Evolutionary conservation across 352 stramenopile species (phyloP).

Genomic region (Ochromonadaceae sp.): DNA sequence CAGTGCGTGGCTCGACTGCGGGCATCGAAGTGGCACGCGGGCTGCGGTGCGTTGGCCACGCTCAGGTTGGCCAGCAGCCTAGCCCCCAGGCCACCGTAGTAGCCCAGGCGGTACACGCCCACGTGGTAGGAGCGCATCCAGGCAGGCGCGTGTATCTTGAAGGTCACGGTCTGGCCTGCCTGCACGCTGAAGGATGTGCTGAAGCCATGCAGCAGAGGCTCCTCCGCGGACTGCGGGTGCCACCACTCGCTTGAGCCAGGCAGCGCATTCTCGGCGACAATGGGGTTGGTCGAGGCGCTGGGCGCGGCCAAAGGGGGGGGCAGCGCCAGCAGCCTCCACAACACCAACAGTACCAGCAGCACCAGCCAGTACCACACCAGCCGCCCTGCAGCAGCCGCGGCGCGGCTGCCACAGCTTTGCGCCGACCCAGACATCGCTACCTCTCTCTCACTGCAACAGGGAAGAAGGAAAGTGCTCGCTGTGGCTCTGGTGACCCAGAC

Average conservation of each 20-base stretch:
- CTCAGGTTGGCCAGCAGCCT: background rate
- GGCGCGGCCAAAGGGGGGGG: too few species aligned
- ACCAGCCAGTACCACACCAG: too few species aligned
- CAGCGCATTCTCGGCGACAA: background rate
- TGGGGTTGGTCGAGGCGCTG: background rate
- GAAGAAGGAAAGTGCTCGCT: too few species aligned
- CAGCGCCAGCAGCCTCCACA: too few species aligned
- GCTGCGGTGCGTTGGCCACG: background rate
- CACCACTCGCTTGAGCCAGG: background rate
- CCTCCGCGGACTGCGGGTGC: too few species aligned
- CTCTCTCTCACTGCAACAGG: too few species aligned
- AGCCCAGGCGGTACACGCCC: background rate
- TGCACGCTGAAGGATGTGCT: background rate
- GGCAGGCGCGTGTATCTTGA: background rate
- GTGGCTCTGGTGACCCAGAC: too few species aligned
- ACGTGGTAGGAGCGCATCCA: background rate
- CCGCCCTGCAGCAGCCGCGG: too few species aligned
- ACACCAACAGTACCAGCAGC: too few species aligned
- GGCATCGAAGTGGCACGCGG: background rate
- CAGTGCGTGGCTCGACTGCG: background rate
- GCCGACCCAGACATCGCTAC: too few species aligned
- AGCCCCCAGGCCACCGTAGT: background rate
- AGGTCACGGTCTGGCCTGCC: background rate
- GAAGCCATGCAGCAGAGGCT: too few species aligned
- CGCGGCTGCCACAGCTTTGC: too few species aligned